These are phyloP conservation scores for Kluyveromyces nonfermentans DNA, from an alignment of 805 yeast genomes.

Conservation along the genomic window DNA sequence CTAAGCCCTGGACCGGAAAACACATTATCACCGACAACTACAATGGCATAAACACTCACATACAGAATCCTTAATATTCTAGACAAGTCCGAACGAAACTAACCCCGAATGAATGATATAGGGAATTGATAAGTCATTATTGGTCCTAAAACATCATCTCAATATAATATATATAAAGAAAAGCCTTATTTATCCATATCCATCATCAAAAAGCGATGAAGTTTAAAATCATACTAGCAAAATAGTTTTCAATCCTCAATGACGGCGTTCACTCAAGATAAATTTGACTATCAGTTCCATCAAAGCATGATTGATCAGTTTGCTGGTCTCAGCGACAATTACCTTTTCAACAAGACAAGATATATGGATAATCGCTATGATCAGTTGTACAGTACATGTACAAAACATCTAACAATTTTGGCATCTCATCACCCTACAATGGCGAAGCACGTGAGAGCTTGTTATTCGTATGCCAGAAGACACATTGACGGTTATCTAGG, in stretches of 20 bases:
- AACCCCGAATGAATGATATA: too few relatives aligned
- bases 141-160: too few relatives aligned
- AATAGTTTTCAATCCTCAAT: not conserved
- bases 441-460: not conserved
- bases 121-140: too few relatives aligned
- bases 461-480: not conserved
- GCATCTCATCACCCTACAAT: not conserved
- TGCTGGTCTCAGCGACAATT: not conserved
- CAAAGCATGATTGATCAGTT: slow-evolving; percentile 3
- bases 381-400: not conserved
- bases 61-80: too few relatives aligned
- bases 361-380: not conserved
- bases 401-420: not conserved
- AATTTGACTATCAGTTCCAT: slow-evolving; percentile 1
- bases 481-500: not conserved
- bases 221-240: too few relatives aligned
- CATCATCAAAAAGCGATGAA: too few relatives aligned
- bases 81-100: too few relatives aligned
- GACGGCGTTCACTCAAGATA: not conserved
- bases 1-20: too few relatives aligned
- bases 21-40: too few relatives aligned
- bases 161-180: too few relatives aligned
- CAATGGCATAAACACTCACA: too few relatives aligned
- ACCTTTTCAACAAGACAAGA: not conserved
- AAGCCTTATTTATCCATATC: too few relatives aligned